These are phyloP conservation scores for Fusarium bactridioides DNA, from an alignment of 2,329 filamentous ascomycete species.

Conservation along the genomic window DNA sequence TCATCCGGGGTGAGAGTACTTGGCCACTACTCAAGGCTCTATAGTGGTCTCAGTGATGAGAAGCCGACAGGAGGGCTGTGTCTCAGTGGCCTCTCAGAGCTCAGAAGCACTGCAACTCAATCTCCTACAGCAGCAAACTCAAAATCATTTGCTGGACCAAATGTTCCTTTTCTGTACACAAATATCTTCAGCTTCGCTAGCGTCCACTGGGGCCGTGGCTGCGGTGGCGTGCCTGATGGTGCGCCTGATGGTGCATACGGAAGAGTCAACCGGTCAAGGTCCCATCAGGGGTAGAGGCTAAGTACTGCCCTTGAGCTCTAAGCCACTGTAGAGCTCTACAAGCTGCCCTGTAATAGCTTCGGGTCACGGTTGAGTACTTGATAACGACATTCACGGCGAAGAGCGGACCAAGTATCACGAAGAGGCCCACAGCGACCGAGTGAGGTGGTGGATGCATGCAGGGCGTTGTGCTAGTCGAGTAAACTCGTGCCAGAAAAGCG, in stretches of 20 bases:
- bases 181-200: slow-evolving; percentile 32
- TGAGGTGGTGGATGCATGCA: slow-evolving; percentile 40
- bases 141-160: background rate
- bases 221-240: slow-evolving; percentile 40
- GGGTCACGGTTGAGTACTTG: slow-evolving; percentile 13
- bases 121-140: background rate
- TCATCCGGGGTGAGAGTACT: slow-evolving; percentile 31
- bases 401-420: slow-evolving; percentile 23
- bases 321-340: slow-evolving; percentile 2
- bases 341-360: background rate
- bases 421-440: slow-evolving; percentile 33
- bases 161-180: slow-evolving; percentile 16
- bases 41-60: background rate
- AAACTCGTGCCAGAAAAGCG: slow-evolving; percentile 34
- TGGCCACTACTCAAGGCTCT: slow-evolving; percentile 6
- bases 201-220: slow-evolving; percentile 39
- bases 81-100: background rate
- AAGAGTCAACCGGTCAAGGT: slow-evolving; percentile 26
- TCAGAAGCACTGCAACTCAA: background rate
- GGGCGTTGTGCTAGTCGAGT: slow-evolving; percentile 41
- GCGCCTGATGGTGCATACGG: slow-evolving; percentile 26
- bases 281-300: slow-evolving; percentile 3
- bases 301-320: slow-evolving; percentile 6
- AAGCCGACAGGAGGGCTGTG: background rate
- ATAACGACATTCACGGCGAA: slow-evolving; percentile 1